Base-by-base conservation (phyloP, 148 eudicot species). In the Rhododendron henanense region DNA sequence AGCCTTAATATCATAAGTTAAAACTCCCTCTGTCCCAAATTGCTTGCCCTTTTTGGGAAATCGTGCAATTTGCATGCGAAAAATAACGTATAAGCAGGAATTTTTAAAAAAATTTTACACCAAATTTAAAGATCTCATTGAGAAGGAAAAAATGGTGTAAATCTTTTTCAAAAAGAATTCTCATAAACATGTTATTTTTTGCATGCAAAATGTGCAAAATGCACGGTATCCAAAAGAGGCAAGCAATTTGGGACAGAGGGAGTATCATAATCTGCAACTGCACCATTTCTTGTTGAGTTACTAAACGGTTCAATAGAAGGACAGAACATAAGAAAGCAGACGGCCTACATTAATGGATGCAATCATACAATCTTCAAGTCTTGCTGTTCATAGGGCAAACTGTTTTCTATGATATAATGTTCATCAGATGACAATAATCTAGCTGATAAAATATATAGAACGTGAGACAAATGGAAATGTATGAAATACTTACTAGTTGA, bases 401-500 rank as follows among this genome's bases (percentile, higher is more conserved):
- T n/a, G 33, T 47, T 16, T 69, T 48, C 53, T n/a, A 15, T 50
- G 4, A 44, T 21, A 19, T 18, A 84, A 44, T 28, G 23, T 73
- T 33, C 48, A 73, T 9, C 57, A 75, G 16, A 71, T 50, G 81
- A 74, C 53, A 51, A 73, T 48, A 23, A 75, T 81, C 47, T n/a
- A 85, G 44, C 84, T 9, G 63, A 88, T 5, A 53, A 25, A 55
- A 78, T 23, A 28, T 55, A 65, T 35, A 71, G 3, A 81, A 28
- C 18, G 11, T 48, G n/a, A 7, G 45, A 28, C 31, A 85, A 37
- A 13, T 23, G 45, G n/a, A 31, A 44, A 63, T 69, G 55, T 9
- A 51, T 37, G 84, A 67, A 84, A 41, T 86, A 90, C 96, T 94
- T 90, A 94, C 99, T 90, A 57, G 86, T 69, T 83, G 98, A 93